These are phyloP conservation scores for Tulasnella sp. DNA, from an alignment of 768 basidiomycete species.

Conservation along the genomic window DNA sequence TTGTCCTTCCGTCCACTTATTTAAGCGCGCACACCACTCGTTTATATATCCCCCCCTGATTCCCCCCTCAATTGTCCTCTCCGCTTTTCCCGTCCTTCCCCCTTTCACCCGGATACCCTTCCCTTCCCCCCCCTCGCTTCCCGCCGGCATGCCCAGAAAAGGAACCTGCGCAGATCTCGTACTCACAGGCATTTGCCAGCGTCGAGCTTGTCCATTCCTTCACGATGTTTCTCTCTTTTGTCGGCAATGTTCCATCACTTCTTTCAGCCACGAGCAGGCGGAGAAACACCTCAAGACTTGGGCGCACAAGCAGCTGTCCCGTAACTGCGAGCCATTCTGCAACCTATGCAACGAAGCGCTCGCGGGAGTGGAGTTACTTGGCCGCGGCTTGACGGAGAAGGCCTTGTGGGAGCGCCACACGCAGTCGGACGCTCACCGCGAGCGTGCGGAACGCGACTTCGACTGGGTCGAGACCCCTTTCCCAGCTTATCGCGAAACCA, in stretches of 20 bases:
- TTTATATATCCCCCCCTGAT: neutral
- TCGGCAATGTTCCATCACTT: neutral
- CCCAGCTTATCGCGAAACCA: conserved; percentile 7
- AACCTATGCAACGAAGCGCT: neutral
- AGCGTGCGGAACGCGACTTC: neutral
- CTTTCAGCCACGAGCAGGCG: neutral
- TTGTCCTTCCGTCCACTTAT: neutral
- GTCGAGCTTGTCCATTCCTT: neutral
- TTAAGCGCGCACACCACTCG: neutral
- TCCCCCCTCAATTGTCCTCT: neutral
- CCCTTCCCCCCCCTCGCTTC: neutral
- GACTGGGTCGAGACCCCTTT: neutral
- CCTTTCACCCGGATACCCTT: neutral
- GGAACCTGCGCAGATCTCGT: neutral
- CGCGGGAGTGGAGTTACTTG: neutral
- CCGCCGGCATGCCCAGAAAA: neutral
- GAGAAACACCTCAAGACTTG: neutral
- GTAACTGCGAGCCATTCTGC: neutral
- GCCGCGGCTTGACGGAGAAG: neutral
- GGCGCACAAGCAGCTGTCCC: neutral
- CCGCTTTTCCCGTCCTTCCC: neutral
- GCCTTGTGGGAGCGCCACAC: neutral
- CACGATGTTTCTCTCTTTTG: neutral
- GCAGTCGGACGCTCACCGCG: neutral
- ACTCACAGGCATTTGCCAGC: neutral